Conservation (phyloP, 1,284 basidiomycete genomes). For the Ceratobasidium papillatum region DNA sequence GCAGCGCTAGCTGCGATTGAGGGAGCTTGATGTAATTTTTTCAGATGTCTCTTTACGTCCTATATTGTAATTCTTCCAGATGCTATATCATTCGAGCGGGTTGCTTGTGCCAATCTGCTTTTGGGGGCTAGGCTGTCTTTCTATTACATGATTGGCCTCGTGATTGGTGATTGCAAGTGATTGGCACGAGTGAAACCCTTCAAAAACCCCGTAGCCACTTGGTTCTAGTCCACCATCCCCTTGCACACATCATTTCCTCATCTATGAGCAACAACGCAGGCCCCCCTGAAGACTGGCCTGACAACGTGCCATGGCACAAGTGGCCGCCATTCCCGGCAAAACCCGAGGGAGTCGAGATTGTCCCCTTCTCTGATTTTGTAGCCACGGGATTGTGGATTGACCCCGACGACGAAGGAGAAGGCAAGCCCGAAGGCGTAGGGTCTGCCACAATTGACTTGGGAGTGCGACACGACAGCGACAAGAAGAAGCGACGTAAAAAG, state of each 20-base stretch:
- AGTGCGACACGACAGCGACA: slow-evolving; percentile 31
- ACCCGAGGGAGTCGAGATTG: slow-evolving; percentile 25
- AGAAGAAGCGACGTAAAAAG: slow-evolving; percentile 35
- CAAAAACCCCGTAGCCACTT: slow-evolving; percentile 39
- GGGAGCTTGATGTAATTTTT: slow-evolving; percentile 7
- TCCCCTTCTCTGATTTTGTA: slow-evolving; percentile 39
- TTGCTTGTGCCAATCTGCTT: neutral
- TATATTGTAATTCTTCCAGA: slow-evolving; percentile 8
- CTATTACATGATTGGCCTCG: neutral
- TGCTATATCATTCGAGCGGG: neutral
- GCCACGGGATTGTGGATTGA: slow-evolving; percentile 33
- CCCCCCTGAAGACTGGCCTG: slow-evolving; percentile 9
- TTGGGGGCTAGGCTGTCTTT: neutral
- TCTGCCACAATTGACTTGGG: slow-evolving; percentile 12
- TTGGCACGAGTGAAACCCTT: neutral
- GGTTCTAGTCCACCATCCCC: slow-evolving; percentile 2
- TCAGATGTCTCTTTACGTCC: neutral
- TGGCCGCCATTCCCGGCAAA: slow-evolving; percentile 37
- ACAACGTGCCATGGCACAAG: slow-evolving; percentile 20
- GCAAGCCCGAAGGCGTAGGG: slow-evolving; percentile 21
- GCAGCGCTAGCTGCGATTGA: slow-evolving; percentile 44
- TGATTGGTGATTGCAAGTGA: slow-evolving; percentile 16
- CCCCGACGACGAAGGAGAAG: slow-evolving; percentile 14
- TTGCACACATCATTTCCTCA: neutral
- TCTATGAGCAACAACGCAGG: slow-evolving; percentile 9